These are phyloP conservation scores for Russula foetens DNA, from an alignment of 768 basidiomycete species.

Conservation along the genomic window DNA sequence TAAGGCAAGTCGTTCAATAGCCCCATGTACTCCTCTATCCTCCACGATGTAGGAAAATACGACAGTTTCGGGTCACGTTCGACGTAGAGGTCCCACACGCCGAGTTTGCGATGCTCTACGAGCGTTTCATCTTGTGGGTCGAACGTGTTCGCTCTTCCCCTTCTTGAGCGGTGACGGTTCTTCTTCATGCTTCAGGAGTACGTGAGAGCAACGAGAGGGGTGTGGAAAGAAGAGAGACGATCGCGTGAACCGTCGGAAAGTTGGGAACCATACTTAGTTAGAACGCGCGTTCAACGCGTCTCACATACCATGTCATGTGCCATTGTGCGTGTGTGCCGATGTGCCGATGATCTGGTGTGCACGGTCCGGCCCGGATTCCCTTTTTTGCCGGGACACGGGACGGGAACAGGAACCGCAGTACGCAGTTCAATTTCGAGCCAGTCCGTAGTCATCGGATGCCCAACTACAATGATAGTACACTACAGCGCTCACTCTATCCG, in stretches of 20 bases:
- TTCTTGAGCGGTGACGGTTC: background rate
- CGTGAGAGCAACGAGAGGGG: background rate
- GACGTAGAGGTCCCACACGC: constrained; percentile 75
- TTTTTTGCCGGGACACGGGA: too few species aligned
- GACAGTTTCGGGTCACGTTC: constrained; percentile 37
- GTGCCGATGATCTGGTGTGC: too few species aligned
- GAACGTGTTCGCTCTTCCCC: background rate
- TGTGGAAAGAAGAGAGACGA: background rate
- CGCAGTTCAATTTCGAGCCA: too few species aligned
- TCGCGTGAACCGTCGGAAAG: background rate
- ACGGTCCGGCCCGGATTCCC: too few species aligned
- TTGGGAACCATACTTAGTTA: background rate
- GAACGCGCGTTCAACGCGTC: too few species aligned
- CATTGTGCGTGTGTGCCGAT: too few species aligned
- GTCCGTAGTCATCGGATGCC: too few species aligned
- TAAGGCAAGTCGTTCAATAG: constrained; percentile 47
- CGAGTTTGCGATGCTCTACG: constrained; percentile 52
- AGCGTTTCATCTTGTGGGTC: background rate
- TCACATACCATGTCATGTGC: too few species aligned
- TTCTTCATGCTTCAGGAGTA: background rate
- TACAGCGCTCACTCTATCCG: too few species aligned
- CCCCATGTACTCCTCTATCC: constrained; percentile 40
- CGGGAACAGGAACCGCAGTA: too few species aligned
- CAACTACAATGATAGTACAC: too few species aligned
- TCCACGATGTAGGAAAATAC: constrained; percentile 32